phyloP scores from a whole-genome alignment of 2,329 filamentous ascomycete species.

The Ramularia collo-cygni region DNA sequence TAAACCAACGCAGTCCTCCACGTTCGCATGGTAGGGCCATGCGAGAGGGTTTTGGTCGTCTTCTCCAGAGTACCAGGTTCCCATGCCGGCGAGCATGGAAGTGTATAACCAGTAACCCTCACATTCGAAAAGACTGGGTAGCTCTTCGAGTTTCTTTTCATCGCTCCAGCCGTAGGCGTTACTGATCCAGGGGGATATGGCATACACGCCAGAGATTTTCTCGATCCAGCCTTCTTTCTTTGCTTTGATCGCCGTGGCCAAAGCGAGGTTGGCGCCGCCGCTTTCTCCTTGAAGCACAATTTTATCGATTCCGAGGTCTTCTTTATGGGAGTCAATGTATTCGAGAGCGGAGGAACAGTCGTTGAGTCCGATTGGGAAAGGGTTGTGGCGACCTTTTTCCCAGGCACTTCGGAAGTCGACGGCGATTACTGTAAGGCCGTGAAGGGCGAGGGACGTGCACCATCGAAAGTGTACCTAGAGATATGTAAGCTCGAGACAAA shows the following conservation, averaged over 20 bases:
- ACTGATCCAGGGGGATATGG: conserved; percentile 23
- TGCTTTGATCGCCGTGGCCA: conserved; percentile 25
- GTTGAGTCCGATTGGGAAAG: conserved; percentile 26
- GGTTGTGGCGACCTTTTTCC: conserved; percentile 18
- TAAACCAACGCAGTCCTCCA: conserved; percentile 25
- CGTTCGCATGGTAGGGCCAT: conserved; percentile 27
- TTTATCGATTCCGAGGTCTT: conserved; percentile 21
- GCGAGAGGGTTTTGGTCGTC: conserved; percentile 22
- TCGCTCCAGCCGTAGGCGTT: conserved; percentile 15
- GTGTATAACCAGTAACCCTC: conserved; percentile 23
- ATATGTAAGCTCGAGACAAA: conserved; percentile 6
- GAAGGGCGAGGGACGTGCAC: conserved; percentile 21
- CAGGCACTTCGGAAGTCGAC: conserved; percentile 30
- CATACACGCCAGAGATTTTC: conserved; percentile 24
- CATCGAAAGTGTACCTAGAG: conserved; percentile 22
- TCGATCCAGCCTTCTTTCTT: conserved; percentile 25
- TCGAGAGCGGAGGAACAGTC: conserved; percentile 25
- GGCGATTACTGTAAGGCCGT: conserved; percentile 22
- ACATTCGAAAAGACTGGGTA: conserved; percentile 24
- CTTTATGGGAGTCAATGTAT: conserved; percentile 18
- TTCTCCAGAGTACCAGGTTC: conserved; percentile 20
- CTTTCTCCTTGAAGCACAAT: conserved; percentile 27
- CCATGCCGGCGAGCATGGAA: conserved; percentile 13
- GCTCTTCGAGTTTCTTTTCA: conserved; percentile 18
- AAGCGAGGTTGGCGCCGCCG: conserved; percentile 26